Conservation (phyloP, 2,329 filamentous ascomycete species). For the Chlorencoelia australis region DNA sequence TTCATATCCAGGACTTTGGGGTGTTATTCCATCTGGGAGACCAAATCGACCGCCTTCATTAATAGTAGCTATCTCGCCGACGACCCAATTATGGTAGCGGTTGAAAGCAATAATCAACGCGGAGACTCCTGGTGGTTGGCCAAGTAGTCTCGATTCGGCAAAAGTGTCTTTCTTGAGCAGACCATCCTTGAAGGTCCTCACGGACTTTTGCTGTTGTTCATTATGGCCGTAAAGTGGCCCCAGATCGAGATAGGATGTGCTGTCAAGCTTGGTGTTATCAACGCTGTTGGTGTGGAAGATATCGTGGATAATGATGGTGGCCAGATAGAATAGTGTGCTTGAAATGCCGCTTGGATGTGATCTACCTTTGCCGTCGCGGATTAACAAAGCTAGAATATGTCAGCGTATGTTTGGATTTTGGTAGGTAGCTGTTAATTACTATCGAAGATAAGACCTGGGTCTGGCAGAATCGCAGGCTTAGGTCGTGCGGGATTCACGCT, state of each 20-base stretch:
- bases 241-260: conserved; percentile 32
- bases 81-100: conserved; percentile 69
- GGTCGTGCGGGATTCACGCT: conserved; percentile 54
- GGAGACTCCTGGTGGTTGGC: conserved; percentile 62
- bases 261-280: conserved; percentile 23
- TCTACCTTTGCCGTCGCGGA: conserved; percentile 11
- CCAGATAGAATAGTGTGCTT: conserved; percentile 36
- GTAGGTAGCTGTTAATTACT: too few relatives aligned
- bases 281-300: conserved; percentile 28
- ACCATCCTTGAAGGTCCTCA: conserved; percentile 53
- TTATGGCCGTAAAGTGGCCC: conserved; percentile 34
- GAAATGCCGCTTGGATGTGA: conserved; percentile 35
- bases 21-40: too few relatives aligned
- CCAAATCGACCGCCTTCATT: too few relatives aligned
- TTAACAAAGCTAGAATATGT: neutral
- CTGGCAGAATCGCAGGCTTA: conserved; percentile 52
- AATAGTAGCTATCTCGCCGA: conserved; percentile 69
- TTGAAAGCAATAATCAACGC: conserved; percentile 71
- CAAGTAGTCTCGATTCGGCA: conserved; percentile 58
- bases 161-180: conserved; percentile 64
- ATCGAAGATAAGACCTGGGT: conserved; percentile 54
- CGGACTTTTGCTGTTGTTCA: conserved; percentile 17
- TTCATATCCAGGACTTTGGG: too few relatives aligned
- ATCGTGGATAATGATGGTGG: conserved; percentile 42
- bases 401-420: too few relatives aligned